Percentiles rank a stretch among this genome's conserved stretches.
phyloP scores from a whole-genome alignment of 805 yeast species.

The Metschnikowia cubensis region DNA sequence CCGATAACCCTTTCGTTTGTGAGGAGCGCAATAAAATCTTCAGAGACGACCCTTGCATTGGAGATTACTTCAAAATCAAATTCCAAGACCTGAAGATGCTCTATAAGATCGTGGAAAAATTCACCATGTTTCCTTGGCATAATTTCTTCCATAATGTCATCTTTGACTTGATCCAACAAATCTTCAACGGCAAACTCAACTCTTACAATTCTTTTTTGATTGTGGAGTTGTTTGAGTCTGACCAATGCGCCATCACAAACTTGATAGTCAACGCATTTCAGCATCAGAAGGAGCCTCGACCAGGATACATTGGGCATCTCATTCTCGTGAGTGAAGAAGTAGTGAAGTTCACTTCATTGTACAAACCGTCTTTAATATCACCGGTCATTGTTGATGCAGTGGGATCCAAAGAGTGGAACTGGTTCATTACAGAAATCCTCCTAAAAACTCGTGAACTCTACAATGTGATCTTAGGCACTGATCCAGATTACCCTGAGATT shows the following conservation, averaged over 20 bases:
- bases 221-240: slow-evolving; percentile 26
- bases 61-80: slow-evolving; percentile 82
- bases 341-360: slow-evolving; percentile 72
- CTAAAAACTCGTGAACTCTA: slow-evolving; percentile 53
- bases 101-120: slow-evolving; percentile 63
- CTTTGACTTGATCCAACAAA: slow-evolving; percentile 92
- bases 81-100: slow-evolving; percentile 71
- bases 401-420: slow-evolving; percentile 37
- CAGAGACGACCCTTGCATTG: slow-evolving; percentile 65
- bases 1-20: slow-evolving; percentile 43
- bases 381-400: slow-evolving; percentile 62
- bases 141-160: slow-evolving; percentile 96
- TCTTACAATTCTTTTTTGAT: slow-evolving; percentile 64
- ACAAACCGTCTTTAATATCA: slow-evolving; percentile 57
- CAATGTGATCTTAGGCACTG: slow-evolving; percentile 54
- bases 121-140: slow-evolving; percentile 91
- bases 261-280: slow-evolving; percentile 50
- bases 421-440: slow-evolving; percentile 46
- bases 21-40: slow-evolving; percentile 28
- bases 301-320: slow-evolving; percentile 97
- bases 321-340: slow-evolving; percentile 93
- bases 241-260: slow-evolving; percentile 10
- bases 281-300: slow-evolving; percentile 51
- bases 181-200: slow-evolving; percentile 87
- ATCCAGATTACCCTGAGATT: slow-evolving; percentile 15